Conservation (phyloP, 176 grass and related monocot species). For the Oryza brachyantha region DNA sequence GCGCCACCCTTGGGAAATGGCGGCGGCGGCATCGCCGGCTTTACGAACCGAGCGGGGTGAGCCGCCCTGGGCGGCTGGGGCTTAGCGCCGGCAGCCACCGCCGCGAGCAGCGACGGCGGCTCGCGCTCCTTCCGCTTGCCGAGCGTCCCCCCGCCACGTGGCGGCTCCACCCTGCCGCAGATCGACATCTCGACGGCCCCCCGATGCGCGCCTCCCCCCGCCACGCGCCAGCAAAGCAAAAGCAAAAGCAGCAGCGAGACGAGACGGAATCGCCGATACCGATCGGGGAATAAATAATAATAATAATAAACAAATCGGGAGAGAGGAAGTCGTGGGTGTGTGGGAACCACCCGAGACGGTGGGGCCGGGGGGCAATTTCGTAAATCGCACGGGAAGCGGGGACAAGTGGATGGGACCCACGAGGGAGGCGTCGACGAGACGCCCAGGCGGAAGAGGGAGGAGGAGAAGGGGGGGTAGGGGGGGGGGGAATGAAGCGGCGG, state of each 20-base stretch:
- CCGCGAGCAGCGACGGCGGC: constrained; percentile 15
- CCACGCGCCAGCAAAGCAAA: constrained; percentile 24
- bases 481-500: not conserved
- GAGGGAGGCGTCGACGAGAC: not conserved
- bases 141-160: constrained; percentile 45
- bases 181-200: constrained; percentile 52
- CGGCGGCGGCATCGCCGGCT: constrained; percentile 5
- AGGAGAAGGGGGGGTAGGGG: not conserved
- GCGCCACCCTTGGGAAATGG: not conserved
- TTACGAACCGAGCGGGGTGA: constrained; percentile 4
- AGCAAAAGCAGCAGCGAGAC: not conserved
- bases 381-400: not conserved
- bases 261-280: constrained; percentile 37
- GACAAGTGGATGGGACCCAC: not conserved
- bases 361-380: constrained; percentile 17
- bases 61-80: constrained; percentile 27
- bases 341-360: not conserved
- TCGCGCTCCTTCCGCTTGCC: constrained; percentile 68
- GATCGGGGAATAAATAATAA: not conserved
- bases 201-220: not conserved
- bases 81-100: constrained; percentile 21
- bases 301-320: too few relatives aligned
- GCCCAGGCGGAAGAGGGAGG: not conserved
- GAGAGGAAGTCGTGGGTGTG: not conserved
- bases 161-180: constrained; percentile 38